These are phyloP conservation scores for Cudoniella acicularis DNA, from an alignment of 495 filamentous ascomycete species.

Conservation along the genomic window DNA sequence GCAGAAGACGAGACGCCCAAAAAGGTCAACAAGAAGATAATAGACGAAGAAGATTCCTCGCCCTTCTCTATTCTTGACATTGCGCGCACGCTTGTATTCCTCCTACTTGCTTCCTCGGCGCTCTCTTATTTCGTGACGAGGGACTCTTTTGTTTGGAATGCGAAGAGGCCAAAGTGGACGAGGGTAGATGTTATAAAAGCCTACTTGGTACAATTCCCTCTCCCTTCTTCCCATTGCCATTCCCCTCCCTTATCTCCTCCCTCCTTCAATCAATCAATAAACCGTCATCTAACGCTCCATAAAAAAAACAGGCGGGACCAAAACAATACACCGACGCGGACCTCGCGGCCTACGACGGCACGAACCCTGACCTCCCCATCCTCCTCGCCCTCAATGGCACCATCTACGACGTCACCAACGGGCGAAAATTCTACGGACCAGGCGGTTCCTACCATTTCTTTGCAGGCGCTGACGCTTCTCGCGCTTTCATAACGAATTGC, in stretches of 20 bases:
- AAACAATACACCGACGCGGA: conserved; percentile 65
- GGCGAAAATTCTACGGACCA: conserved; percentile 76
- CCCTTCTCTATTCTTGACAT: conserved; percentile 60
- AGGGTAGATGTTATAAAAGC: conserved; percentile 56
- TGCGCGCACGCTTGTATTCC: conserved; percentile 62
- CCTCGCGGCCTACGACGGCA: conserved; percentile 75
- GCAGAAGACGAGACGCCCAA: conserved; percentile 2
- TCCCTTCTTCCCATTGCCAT: neutral
- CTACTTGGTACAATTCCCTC: conserved; percentile 37
- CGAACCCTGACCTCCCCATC: conserved; percentile 69
- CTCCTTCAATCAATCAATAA: neutral
- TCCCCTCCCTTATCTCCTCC: conserved; percentile 4
- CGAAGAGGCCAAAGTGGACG: conserved; percentile 68
- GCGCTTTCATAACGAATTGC: conserved; percentile 95
- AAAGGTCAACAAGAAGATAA: conserved; percentile 26
- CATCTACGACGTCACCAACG: conserved; percentile 88
- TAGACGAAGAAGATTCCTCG: conserved; percentile 38
- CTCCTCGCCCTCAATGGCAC: conserved; percentile 90
- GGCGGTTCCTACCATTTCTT: conserved; percentile 88
- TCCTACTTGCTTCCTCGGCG: conserved; percentile 54
- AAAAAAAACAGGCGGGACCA: conserved; percentile 48
- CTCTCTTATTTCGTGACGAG: conserved; percentile 52
- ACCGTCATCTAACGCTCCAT: neutral
- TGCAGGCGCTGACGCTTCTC: conserved; percentile 78
- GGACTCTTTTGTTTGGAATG: conserved; percentile 48